These are phyloP conservation scores for Entomortierella lignicola DNA, from an alignment of 192 early-diverging fungal genomes.

Conservation along the genomic window DNA sequence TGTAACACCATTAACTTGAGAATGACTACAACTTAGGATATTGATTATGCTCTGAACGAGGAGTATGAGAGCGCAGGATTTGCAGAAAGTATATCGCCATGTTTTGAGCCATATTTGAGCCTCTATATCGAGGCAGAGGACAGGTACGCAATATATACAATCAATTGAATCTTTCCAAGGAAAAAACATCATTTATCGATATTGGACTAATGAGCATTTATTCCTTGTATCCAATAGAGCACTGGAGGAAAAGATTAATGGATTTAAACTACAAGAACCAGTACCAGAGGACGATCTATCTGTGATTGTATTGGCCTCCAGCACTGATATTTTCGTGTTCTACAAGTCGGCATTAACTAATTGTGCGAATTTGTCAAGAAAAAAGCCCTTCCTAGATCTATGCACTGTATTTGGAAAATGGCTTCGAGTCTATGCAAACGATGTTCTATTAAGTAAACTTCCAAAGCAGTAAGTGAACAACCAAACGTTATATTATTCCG, in stretches of 20 bases:
- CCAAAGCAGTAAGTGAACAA: constrained; percentile 68
- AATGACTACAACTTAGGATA: constrained; percentile 18
- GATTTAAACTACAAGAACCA: constrained; percentile 58
- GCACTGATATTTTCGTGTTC: constrained; percentile 91
- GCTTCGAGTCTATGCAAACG: constrained; percentile 81
- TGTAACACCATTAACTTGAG: background rate
- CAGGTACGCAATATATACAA: constrained; percentile 54
- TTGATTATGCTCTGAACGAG: constrained; percentile 31
- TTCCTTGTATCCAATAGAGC: constrained; percentile 57
- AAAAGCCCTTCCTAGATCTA: constrained; percentile 90
- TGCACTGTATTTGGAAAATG: constrained; percentile 83
- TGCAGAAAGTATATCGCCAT: constrained; percentile 78
- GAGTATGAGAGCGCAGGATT: constrained; percentile 63
- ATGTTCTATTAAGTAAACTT: constrained; percentile 76
- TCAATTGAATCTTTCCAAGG: background rate
- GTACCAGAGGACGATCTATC: constrained; percentile 66
- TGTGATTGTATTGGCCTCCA: constrained; percentile 81
- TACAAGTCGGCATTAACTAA: constrained; percentile 91
- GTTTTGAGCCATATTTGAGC: constrained; percentile 90
- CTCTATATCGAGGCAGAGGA: constrained; percentile 92
- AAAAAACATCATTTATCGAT: background rate
- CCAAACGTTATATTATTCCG: no score
- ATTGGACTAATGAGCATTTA: background rate
- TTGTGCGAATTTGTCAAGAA: constrained; percentile 86
- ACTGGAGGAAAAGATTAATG: constrained; percentile 72